phyloP scores from a whole-genome alignment of 2,329 filamentous ascomycete genomes.

The Ophiostoma montium region DNA sequence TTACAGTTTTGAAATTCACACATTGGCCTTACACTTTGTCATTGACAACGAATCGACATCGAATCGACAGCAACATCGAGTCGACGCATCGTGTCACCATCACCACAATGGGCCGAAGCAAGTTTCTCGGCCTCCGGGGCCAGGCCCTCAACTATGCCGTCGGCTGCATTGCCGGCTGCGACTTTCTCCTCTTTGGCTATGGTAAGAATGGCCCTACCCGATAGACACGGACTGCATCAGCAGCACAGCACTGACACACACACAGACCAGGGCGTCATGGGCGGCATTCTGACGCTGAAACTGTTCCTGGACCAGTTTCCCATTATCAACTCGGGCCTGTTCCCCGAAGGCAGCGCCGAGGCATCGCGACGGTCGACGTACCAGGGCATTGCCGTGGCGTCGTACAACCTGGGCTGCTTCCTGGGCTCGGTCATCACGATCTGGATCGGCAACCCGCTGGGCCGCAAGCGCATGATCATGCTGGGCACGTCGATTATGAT shows the following conservation, averaged over 20 bases:
- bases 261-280: conserved; percentile 61
- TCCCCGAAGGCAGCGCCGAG: conserved; percentile 17
- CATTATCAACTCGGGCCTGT: conserved; percentile 31
- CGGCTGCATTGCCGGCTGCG: conserved; percentile 55
- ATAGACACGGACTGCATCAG: too few relatives aligned
- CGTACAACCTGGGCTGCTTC: conserved; percentile 21
- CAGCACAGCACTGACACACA: not conserved
- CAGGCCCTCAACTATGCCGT: conserved; percentile 53
- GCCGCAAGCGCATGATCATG: conserved; percentile 28
- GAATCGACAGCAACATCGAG: too few relatives aligned
- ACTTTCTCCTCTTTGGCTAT: conserved; percentile 51
- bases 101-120: not conserved
- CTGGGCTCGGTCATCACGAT: conserved; percentile 18
- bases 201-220: conserved; percentile 24
- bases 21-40: too few relatives aligned
- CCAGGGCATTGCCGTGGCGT: conserved; percentile 28
- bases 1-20: too few relatives aligned
- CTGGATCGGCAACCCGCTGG: conserved; percentile 26
- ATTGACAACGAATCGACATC: too few relatives aligned
- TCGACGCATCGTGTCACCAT: too few relatives aligned
- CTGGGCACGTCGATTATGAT: conserved; percentile 28
- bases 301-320: conserved; percentile 44
- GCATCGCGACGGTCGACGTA: conserved; percentile 32
- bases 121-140: conserved; percentile 53
- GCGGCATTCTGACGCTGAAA: conserved; percentile 55